Evolutionary conservation across 306 rosid species (phyloP).

Genomic region (Carpinus viminea): DNA sequence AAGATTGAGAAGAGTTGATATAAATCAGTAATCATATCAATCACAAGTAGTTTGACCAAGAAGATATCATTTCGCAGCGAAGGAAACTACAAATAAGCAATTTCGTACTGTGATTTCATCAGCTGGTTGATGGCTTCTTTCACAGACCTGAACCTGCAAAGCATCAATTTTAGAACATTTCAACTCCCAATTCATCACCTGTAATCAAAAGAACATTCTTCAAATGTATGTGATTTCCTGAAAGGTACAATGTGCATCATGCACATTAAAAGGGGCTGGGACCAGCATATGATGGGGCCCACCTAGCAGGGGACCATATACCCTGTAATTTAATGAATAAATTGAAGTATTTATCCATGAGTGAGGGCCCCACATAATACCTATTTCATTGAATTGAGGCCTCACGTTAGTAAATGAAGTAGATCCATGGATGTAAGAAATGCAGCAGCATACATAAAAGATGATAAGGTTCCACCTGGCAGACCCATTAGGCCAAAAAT

Average conservation of each 20-base stretch:
- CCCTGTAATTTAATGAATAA: neutral
- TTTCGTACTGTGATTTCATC: conserved; percentile 81
- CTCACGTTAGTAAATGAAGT: neutral
- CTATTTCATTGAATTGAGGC: neutral
- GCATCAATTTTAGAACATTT: conserved; percentile 11
- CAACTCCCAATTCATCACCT: conserved; percentile 7
- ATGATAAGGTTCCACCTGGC: neutral
- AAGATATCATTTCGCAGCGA: conserved; percentile 9
- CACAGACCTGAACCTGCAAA: conserved; percentile 88
- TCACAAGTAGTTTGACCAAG: neutral
- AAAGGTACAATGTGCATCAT: neutral
- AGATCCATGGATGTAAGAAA: neutral
- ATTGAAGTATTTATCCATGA: neutral
- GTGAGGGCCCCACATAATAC: neutral
- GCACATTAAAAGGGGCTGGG: neutral
- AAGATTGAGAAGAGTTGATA: too few species aligned
- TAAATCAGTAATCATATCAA: neutral
- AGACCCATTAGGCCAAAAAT: too few species aligned
- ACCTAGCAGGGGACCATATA: neutral
- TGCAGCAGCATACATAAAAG: neutral
- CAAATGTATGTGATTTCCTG: neutral
- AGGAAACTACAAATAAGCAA: conserved; percentile 20
- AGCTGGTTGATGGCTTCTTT: conserved; percentile 94
- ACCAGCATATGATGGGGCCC: neutral
- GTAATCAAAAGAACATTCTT: neutral